Evolutionary conservation across 768 basidiomycete species (phyloP), one percentile per base, ranked within the genome.

Genomic region (Mrakia blollopis): DNA sequence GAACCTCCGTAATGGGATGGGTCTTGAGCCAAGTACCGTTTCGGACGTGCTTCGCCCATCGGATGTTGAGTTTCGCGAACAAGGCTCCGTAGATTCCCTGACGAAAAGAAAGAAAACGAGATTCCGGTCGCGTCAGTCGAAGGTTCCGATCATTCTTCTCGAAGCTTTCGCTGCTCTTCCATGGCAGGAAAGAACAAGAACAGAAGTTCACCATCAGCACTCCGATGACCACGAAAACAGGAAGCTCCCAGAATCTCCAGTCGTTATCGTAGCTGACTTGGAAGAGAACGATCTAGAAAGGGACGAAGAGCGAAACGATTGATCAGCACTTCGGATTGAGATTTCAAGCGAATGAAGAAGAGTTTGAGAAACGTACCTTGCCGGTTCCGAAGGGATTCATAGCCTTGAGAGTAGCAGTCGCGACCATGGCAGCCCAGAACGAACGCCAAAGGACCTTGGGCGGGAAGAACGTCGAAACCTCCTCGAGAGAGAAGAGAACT

Each of bases 361-460:
- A 82, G n/a, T n/a, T n/a, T 13, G 11, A 18, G 1, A 8, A 28
- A 8, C 73, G 11, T 8, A 74, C 73, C 47, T 97, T 97, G 32
- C 94, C 94, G 7, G 93, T 96, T 21, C 93, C 92, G 81, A 98
- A 98, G 0, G 97, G 97, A 83, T 99, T 92, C 50, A 98, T 87
- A 82, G 81, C 73, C 82, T 93, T 91, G 72, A 96, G 83, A 0
- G 91, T 87, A n/a, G 92, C 89, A 0, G 92, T 92, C 0, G 93
- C 93, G 72, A 94, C 88, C 70, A 90, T 91, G 10, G 92, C 93
- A 23, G 92, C 92, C 74, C 92, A 92, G 81, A 96, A 96, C n/a
- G 90, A 92, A 85, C 94, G 86, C 92, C 93, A 96, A 93, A 98
- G 94, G 86, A 89, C 91, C 86, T 97, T 97, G 0, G 95, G 91